Evolutionary conservation across 257 asterid species (phyloP).

Genomic region (Dorcoceras hygrometricum): DNA sequence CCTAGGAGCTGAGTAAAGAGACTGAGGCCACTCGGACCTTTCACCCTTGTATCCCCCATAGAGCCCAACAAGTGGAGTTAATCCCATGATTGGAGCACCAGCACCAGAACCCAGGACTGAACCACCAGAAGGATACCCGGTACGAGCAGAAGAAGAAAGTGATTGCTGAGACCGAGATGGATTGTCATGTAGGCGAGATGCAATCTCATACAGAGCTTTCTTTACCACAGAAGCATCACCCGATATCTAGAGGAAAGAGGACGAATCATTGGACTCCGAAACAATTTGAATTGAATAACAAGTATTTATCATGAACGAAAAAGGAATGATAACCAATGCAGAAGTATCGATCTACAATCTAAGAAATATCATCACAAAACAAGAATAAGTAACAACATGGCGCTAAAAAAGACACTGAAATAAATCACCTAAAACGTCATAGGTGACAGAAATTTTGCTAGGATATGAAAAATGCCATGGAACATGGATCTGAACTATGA

Average conservation of each 20-base stretch:
- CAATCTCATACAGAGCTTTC: slow-evolving; percentile 77
- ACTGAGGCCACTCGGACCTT: slow-evolving; percentile 66
- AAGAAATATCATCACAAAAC: slow-evolving; percentile 4
- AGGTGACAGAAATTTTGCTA: neutral
- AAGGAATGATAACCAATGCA: neutral
- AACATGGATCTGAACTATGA: neutral
- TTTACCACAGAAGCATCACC: slow-evolving; percentile 74
- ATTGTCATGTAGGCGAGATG: slow-evolving; percentile 81
- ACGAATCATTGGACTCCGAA: neutral
- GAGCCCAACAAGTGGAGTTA: slow-evolving; percentile 64
- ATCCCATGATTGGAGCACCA: slow-evolving; percentile 74
- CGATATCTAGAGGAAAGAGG: slow-evolving; percentile 49
- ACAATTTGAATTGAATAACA: neutral
- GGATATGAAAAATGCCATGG: neutral
- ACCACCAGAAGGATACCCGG: slow-evolving; percentile 57
- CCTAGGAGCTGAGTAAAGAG: slow-evolving; percentile 70
- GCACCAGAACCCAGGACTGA: slow-evolving; percentile 59
- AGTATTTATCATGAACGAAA: neutral
- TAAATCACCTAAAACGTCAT: neutral
- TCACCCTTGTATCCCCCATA: slow-evolving; percentile 89
- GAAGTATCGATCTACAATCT: slow-evolving; percentile 6
- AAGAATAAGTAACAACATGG: neutral
- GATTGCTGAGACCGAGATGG: slow-evolving; percentile 90
- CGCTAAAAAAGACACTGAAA: neutral
- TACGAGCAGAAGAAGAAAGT: slow-evolving; percentile 66